Base-by-base conservation (phyloP, 352 stramenopile species). In the Aphanomyces euteiches region DNA sequence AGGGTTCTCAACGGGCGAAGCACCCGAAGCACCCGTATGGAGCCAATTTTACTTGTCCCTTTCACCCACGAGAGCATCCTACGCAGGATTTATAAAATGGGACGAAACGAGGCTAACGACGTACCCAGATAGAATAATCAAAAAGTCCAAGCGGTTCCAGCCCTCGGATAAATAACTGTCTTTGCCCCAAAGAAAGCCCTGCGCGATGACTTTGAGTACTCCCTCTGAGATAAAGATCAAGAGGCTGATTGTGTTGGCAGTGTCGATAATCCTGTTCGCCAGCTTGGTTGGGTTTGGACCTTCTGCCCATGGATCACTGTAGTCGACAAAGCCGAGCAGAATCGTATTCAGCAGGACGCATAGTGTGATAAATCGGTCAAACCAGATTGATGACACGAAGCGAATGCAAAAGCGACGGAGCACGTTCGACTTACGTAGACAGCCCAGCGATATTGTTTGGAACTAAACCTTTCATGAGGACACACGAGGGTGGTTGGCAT, bases 111-210 rank as follows among this genome's bases (percentile, higher is more conserved):
- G 45, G 17, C 66, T 41, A 39, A 3, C 80, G 85, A 3, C 39
- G 15, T 75, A 96, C 82, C 85, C 93, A 19, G 88, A 88, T 13
- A 94, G 53, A 58, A 98, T 92, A 39, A 98, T 90, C 37, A 96
- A 75, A 72, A 98, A 98, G 70, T 98, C 93, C 34, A 98, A 79
- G 19, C 92, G 72, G 56, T 98, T 98, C 92, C 91, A 98, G 4
- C 76, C 75, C 73, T 98, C 89, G 3, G 80, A 74, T 0, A 93
- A 72, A 69, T 97, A 98, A 12, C 78, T 82, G 2, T 89, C 82
- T 38, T 82, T 72, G 3, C 77, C 79, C 0, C 77, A 73, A 5
- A 86, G 37, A 6, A 95, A 83, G 0, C 92, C 92, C 74, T 97
- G 83, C 0, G 89, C 88, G 10, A 97, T 73, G 47, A 98, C 93